phyloP scores from a whole-genome alignment of 2,329 filamentous ascomycete genomes.

The Ceratocystis cacaofunesta region DNA sequence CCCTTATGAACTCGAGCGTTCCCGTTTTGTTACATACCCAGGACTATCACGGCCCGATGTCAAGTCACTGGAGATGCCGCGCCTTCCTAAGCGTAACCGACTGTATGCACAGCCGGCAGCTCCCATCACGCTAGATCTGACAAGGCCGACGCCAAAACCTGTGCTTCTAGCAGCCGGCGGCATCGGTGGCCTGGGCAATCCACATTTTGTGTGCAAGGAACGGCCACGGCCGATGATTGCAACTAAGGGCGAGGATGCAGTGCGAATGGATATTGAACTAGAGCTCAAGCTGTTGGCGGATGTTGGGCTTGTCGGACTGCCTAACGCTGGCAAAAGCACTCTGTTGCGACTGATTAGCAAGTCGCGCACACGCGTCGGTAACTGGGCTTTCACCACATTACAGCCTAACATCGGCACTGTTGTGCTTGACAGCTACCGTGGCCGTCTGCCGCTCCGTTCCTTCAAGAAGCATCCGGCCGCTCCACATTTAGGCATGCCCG shows the following conservation, averaged over 20 bases:
- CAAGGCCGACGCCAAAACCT: slow-evolving; percentile 63
- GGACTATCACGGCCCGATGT: slow-evolving; percentile 58
- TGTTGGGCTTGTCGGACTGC: slow-evolving; percentile 83
- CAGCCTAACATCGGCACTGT: slow-evolving; percentile 94
- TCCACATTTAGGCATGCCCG: slow-evolving; percentile 27
- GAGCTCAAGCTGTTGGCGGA: slow-evolving; percentile 93
- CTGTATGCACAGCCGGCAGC: slow-evolving; percentile 52
- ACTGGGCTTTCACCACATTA: slow-evolving; percentile 94
- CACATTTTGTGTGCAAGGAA: slow-evolving; percentile 73
- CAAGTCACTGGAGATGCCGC: slow-evolving; percentile 36
- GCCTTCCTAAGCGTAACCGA: slow-evolving; percentile 36
- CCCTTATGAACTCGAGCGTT: slow-evolving; percentile 35
- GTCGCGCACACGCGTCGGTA: slow-evolving; percentile 74
- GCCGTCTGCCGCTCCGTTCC: slow-evolving; percentile 32
- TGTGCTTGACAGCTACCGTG: slow-evolving; percentile 73
- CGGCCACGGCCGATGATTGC: slow-evolving; percentile 70
- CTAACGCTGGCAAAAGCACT: slow-evolving; percentile 93
- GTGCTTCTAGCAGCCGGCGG: slow-evolving; percentile 78
- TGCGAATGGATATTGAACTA: slow-evolving; percentile 66
- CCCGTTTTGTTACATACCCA: slow-evolving; percentile 80
- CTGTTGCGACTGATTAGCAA: slow-evolving; percentile 76
- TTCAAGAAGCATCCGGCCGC: slow-evolving; percentile 21
- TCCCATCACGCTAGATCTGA: slow-evolving; percentile 60
- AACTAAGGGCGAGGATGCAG: slow-evolving; percentile 67
- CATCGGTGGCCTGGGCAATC: slow-evolving; percentile 80